These are phyloP conservation scores for Alternaria incomplexa DNA, from an alignment of 2,329 filamentous ascomycete genomes.

Conservation along the genomic window DNA sequence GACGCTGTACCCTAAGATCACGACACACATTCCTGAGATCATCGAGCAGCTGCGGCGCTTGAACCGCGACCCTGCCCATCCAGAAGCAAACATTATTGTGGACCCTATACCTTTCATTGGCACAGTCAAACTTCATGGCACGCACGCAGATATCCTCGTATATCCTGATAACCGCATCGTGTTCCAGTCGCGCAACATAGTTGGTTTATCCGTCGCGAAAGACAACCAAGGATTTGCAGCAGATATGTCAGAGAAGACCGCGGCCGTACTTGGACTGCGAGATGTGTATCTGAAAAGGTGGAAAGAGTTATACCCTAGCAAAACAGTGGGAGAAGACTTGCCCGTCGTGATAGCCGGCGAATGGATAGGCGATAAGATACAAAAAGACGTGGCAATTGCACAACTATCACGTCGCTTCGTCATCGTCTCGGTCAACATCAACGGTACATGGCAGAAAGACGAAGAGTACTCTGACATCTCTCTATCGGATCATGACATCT, in stretches of 20 bases:
- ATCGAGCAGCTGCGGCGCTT: constrained; percentile 22
- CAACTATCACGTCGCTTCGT: constrained; percentile 34
- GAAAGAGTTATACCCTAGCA: constrained; percentile 20
- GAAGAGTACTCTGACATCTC: neutral
- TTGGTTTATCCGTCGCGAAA: constrained; percentile 17
- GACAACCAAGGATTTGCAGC: constrained; percentile 36
- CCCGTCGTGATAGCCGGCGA: constrained; percentile 39
- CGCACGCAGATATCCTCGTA: constrained; percentile 41
- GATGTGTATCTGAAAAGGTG: constrained; percentile 25
- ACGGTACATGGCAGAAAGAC: constrained; percentile 32
- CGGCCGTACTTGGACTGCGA: constrained; percentile 22
- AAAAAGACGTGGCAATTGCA: constrained; percentile 27
- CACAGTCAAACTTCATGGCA: constrained; percentile 44
- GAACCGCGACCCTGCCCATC: constrained; percentile 4
- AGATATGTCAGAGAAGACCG: constrained; percentile 23
- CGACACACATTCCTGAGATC: constrained; percentile 26
- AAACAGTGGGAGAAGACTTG: neutral
- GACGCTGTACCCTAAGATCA: constrained; percentile 41
- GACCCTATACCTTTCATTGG: constrained; percentile 30
- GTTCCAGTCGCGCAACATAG: constrained; percentile 35
- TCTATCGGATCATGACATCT: neutral
- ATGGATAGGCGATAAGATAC: constrained; percentile 38
- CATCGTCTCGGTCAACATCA: constrained; percentile 35
- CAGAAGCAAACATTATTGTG: constrained; percentile 4
- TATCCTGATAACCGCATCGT: constrained; percentile 23